Base-by-base conservation (phyloP, 1,284 basidiomycete genomes). In the Leccinum angustisporum region DNA sequence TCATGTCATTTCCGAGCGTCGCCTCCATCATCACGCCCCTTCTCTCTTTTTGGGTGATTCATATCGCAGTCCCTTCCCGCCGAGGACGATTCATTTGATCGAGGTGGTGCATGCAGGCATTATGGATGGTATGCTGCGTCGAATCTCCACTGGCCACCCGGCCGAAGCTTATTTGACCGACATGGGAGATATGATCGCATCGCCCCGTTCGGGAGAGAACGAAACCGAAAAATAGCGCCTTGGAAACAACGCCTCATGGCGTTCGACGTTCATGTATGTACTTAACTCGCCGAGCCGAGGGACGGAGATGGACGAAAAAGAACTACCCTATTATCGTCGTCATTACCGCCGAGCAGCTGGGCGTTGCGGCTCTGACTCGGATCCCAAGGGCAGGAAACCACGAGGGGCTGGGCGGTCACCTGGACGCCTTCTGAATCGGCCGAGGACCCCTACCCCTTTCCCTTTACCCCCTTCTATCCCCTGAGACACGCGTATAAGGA, bases 351-450 rank as follows among this genome's bases (percentile, higher is more conserved):
- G 58, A n/a, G n/a, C n/a, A 59, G 66, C 52, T 43, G 30, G 48
- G 30, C 50, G 51, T 38, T 27, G 48, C 48, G 13, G 48, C 48
- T 50, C 25, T 50, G 48, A 50, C 48, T 50, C 48, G 48, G 48
- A 50, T 40, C 53, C 54, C 68, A 59, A 68, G 63, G 67, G 70
- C 68, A 72, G 68, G 68, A 67, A 54, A 66, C 60, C 70, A 71
- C 69, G 68, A 71, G 67, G 68, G 53, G 54, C 56, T 31, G 51
- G 48, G 34, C 57, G 18, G 52, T 53, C 43, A 50, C 56, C 57
- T 36, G 60, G 46, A n/a, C 48, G 13, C 48, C 13, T 50, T 25
- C 48, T 50, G 7, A 50, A 50, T 50, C 21, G 48, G 21, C 48
- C 48, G 48, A 50, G 21, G 48, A 27, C 48, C 46, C 8, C 13